phyloP scores from a whole-genome alignment of 2,329 filamentous ascomycete genomes.

The Hortaea werneckii region DNA sequence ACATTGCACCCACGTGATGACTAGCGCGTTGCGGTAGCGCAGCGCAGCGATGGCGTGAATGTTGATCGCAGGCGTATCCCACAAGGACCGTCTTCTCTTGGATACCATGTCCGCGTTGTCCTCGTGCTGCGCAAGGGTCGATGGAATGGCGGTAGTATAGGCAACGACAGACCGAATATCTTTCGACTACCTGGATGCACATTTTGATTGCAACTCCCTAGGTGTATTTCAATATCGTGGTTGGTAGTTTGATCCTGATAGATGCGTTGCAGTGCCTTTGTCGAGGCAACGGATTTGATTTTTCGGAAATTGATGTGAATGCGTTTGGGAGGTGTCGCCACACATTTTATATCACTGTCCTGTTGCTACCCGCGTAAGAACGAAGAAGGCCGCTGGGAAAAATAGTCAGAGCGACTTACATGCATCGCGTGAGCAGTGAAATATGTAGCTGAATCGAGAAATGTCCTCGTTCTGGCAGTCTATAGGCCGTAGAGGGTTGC shows the following conservation, averaged over 20 bases:
- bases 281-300: not conserved
- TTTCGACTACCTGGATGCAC: conserved; percentile 80
- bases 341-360: not conserved
- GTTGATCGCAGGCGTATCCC: conserved; percentile 59
- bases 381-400: too few relatives aligned
- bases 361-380: not conserved
- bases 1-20: conserved; percentile 9
- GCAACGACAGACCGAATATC: conserved; percentile 78
- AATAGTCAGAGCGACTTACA: not conserved
- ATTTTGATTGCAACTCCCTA: conserved; percentile 39
- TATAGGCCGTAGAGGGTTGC: not conserved
- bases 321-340: not conserved
- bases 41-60: conserved; percentile 9
- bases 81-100: conserved; percentile 71
- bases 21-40: not conserved
- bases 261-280: not conserved
- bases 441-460: not conserved
- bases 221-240: not conserved
- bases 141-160: conserved; percentile 80
- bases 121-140: conserved; percentile 69
- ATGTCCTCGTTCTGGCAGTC: not conserved
- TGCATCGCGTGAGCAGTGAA: not conserved
- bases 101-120: conserved; percentile 59
- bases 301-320: not conserved
- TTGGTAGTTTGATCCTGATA: not conserved